phyloP scores from a whole-genome alignment of 805 yeast species.

The Metschnikowia santaceciliae region DNA sequence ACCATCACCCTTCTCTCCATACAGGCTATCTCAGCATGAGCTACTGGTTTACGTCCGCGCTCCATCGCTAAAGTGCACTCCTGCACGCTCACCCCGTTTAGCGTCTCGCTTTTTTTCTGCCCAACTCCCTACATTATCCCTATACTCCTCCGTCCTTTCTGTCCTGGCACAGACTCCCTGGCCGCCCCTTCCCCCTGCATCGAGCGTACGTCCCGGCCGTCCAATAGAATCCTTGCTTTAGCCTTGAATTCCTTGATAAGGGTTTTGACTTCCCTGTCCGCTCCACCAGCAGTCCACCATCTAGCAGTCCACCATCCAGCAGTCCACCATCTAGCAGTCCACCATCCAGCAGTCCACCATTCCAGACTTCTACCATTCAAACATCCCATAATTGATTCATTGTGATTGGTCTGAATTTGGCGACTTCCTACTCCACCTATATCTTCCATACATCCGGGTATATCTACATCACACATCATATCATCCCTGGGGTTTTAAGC shows the following conservation, averaged over 20 bases:
- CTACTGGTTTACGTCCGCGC: neutral
- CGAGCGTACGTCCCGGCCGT: neutral
- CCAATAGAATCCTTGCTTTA: neutral
- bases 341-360: no score
- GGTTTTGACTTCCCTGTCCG: no score
- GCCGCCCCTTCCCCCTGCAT: neutral
- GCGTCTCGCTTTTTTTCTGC: constrained; percentile 5
- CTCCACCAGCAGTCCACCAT: no score
- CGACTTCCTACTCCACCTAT: no score
- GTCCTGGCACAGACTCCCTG: neutral
- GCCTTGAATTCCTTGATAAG: neutral
- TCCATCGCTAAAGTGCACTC: constrained; percentile 5
- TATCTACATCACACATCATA: no score
- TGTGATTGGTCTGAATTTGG: no score
- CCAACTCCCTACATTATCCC: constrained; percentile 2
- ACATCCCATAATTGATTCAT: neutral
- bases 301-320: no score
- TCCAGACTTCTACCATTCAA: no score
- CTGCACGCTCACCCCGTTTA: constrained; percentile 3
- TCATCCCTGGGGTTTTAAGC: no score
- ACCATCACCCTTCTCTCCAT: no score
- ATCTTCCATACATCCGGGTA: no score
- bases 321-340: no score
- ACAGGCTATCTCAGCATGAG: neutral
- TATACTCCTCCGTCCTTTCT: neutral